Base-by-base conservation (phyloP, 371 early-diverging fungal genomes). In the Saksenaea vasiformis region DNA sequence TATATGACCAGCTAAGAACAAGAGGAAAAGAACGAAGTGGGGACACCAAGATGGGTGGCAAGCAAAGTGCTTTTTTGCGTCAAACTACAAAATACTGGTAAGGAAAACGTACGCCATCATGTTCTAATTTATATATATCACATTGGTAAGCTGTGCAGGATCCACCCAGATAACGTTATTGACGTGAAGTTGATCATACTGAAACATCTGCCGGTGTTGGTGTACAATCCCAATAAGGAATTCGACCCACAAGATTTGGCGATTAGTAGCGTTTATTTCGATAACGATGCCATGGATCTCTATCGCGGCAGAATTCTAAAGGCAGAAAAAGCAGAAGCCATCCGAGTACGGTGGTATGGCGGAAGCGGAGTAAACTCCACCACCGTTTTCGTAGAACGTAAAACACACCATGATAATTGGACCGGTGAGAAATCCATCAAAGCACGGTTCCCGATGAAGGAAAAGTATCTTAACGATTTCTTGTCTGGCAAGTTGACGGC, bases 361-460 rank as follows among this genome's bases (percentile, higher is more conserved):
- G 31, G 4, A 7, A 31, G 31, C 7, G 91, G 91, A 60, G 90
- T 90, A 79, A 88, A 88, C 57, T 76, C 77, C 51, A 89, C 86
- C 55, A 93, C 94, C 36, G 92, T 99, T 47, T 99, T 97, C 85
- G 87, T 99, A 37, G 99, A 99, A 83, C 91, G 98, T 55, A 99
- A 99, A 83, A 96, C 95, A 5, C 99, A 98, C 74, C 95, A 92
- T 69, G 98, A 99, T 78, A 95, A 95, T 68, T 98, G 98, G 98
- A 96, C 97, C 8, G 98, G 99, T 37, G 98, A 98, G 68, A 89
- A 91, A 70, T 91, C 93, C 64, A 94, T 97, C 68, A 99, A 99
- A 74, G 90, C 92, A 56, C 92, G 99, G 38, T 99, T 99, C 78
- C 87, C 93, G 14, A 88, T 99, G 76, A 96, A 96, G 80, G 98